Conservation (phyloP, 768 basidiomycete species). For the Tephrocybe sp. region DNA sequence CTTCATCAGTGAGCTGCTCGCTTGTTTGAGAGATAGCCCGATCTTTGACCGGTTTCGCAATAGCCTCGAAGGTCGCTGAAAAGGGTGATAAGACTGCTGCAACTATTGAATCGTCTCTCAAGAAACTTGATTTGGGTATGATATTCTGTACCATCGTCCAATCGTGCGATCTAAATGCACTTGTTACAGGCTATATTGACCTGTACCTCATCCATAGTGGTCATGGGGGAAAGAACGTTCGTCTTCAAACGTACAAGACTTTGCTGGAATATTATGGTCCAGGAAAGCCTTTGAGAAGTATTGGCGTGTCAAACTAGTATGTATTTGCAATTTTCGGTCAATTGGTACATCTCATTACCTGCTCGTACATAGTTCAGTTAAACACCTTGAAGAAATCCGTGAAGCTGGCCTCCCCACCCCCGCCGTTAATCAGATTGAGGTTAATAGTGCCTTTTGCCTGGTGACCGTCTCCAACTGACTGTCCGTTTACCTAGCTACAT, state of each 20-base stretch:
- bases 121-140: slow-evolving; percentile 56
- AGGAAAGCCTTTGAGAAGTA: slow-evolving; percentile 59
- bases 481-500: slow-evolving; percentile 53
- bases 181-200: slow-evolving; percentile 42
- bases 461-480: not conserved
- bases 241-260: slow-evolving; percentile 69
- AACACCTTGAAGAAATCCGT: slow-evolving; percentile 74
- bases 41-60: slow-evolving; percentile 30
- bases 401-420: slow-evolving; percentile 62
- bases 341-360: not conserved
- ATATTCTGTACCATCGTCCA: not conserved
- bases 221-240: slow-evolving; percentile 54
- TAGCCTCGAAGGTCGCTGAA: slow-evolving; percentile 54
- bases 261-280: slow-evolving; percentile 55
- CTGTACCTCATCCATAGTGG: slow-evolving; percentile 80
- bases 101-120: slow-evolving; percentile 39
- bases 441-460: slow-evolving; percentile 20
- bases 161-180: not conserved
- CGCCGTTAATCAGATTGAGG: slow-evolving; percentile 82
- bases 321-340: slow-evolving; percentile 21
- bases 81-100: slow-evolving; percentile 11
- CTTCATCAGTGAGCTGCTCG: slow-evolving; percentile 58
- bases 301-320: slow-evolving; percentile 85
- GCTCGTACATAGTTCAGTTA: slow-evolving; percentile 45
- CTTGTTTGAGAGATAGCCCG: not conserved